phyloP scores from a whole-genome alignment of 2,329 filamentous ascomycete species.

The Aspergillus luchuensis region DNA sequence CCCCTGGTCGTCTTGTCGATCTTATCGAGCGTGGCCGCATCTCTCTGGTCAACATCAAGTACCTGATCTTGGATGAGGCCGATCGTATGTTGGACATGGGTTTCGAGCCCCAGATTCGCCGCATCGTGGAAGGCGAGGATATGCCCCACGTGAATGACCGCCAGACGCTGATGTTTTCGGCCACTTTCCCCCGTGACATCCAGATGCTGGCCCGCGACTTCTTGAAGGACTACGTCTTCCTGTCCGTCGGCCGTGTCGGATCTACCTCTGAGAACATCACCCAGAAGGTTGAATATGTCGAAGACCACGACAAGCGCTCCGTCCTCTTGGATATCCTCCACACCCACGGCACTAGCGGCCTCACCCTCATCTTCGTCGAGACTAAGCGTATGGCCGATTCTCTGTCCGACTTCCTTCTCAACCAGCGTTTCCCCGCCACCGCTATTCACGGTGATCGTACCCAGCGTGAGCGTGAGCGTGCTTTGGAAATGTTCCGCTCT shows the following conservation, averaged over 20 bases:
- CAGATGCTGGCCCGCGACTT: constrained; percentile 99
- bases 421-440: constrained; percentile 96
- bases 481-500: constrained; percentile 95
- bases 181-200: constrained; percentile 98
- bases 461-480: constrained; percentile 97
- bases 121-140: constrained; percentile 97
- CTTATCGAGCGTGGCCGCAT: constrained; percentile 98
- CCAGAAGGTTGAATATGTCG: constrained; percentile 96
- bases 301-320: constrained; percentile 96
- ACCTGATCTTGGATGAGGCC: constrained; percentile 96
- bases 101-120: constrained; percentile 99
- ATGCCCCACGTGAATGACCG: constrained; percentile 83
- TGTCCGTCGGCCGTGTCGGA: constrained; percentile 96
- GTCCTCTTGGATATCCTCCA: constrained; percentile 96
- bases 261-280: constrained; percentile 99
- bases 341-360: constrained; percentile 76
- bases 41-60: constrained; percentile 98
- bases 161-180: constrained; percentile 99
- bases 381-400: constrained; percentile 99
- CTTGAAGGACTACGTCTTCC: constrained; percentile 98
- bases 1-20: constrained; percentile 94
- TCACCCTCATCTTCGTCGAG: constrained; percentile 98
- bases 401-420: constrained; percentile 96
- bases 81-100: constrained; percentile 99
- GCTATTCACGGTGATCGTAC: constrained; percentile 99